Percentiles rank a stretch among this genome's conserved stretches.
Evolutionary conservation across 2,329 filamentous ascomycete species (phyloP).

Genomic region (Pleoardoris graminearum): DNA sequence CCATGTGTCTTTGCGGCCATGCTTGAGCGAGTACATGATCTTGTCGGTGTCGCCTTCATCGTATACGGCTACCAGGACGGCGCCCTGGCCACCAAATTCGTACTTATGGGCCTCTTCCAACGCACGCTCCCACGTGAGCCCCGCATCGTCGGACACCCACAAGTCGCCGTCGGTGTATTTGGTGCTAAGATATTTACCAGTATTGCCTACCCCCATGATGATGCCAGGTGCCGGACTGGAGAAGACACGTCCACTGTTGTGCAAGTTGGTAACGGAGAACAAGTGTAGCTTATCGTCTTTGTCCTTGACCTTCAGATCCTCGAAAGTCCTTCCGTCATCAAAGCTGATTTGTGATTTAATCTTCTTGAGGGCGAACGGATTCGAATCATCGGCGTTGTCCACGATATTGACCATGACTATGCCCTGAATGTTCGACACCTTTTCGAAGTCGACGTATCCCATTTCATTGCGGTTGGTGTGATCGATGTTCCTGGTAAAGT

Average conservation of each 20-base stretch:
- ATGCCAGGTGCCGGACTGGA: slow-evolving; percentile 92
- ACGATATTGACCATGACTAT: slow-evolving; percentile 90
- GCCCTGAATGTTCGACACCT: slow-evolving; percentile 87
- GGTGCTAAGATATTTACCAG: slow-evolving; percentile 71
- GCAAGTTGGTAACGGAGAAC: slow-evolving; percentile 85
- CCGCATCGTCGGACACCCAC: slow-evolving; percentile 89
- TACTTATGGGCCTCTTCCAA: slow-evolving; percentile 88
- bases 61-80: slow-evolving; percentile 79
- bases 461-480: slow-evolving; percentile 81
- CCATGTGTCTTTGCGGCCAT: slow-evolving; percentile 76
- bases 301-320: slow-evolving; percentile 68
- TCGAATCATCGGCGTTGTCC: slow-evolving; percentile 78
- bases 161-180: slow-evolving; percentile 74
- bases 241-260: slow-evolving; percentile 83
- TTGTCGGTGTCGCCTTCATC: slow-evolving; percentile 66
- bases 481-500: slow-evolving; percentile 88
- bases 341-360: slow-evolving; percentile 85
- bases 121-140: slow-evolving; percentile 77
- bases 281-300: slow-evolving; percentile 74
- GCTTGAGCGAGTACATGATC: slow-evolving; percentile 81
- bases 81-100: slow-evolving; percentile 92
- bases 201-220: slow-evolving; percentile 93
- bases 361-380: slow-evolving; percentile 62
- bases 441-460: slow-evolving; percentile 92
- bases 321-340: slow-evolving; percentile 88